Evolutionary conservation across 108 stramenopile species (phyloP), one percentile per base, ranked within the genome.

Genomic region (Mediolabrus comicus): DNA sequence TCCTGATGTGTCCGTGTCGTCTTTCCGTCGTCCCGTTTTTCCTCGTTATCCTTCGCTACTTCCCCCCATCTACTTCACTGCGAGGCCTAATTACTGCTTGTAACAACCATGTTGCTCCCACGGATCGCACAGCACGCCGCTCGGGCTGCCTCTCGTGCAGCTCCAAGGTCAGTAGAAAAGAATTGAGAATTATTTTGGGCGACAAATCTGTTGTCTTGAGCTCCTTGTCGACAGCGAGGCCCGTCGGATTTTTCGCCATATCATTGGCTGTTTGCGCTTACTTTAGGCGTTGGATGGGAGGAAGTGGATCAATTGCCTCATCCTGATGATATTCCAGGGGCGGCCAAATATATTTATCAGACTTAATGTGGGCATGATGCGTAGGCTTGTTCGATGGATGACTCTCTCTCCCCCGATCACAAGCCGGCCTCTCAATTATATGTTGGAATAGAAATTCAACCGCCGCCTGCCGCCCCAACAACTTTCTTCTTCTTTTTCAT

Each of bases 121-220:
- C 17, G 46, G 46, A 49, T 49, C 62, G 71, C 76, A 62, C 76
- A 71, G 51, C 62, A 70, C 13, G 63, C 62, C 71, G 59, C 65
- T 52, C 57, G 78, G 71, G 71, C 71, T 51, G 71, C 61, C 35
- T 62, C 78, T 55, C 78, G 78, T 41, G 66, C 49, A 26, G 71
- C 55, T 54, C 62, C 78, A 36, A 79, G 71, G 71, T 79, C 52
- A 67, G 71, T 59, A 30, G 28, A 30, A 12, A 17, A 29, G 52
- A 2, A 4, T 17, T 29, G 1, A 24, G 0, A 17, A 17, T 17
- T 10, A 22, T 24, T 31, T 5, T 31, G 14, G 31, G 33, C 14
- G 39, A 41, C 11, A 41, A 41, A 41, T 41, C 14, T 41, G 39
- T 11, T 11, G n/a, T n/a, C n/a, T n/a, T 14, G 39, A 14, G 12